These are phyloP conservation scores for Eruca vesicaria DNA, from an alignment of 441 rosid species.

Conservation along the genomic window DNA sequence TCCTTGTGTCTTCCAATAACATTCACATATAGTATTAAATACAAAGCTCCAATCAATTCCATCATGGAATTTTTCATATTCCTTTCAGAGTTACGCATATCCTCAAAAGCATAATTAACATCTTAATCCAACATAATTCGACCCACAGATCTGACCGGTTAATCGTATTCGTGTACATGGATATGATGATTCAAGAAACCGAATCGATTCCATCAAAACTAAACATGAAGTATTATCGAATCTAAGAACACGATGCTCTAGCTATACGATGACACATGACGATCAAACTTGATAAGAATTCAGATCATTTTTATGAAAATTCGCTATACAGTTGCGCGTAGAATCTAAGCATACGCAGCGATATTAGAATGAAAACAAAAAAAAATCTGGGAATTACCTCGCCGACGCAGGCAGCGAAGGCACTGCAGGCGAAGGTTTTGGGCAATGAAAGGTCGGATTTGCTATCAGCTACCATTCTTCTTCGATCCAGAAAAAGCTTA, in stretches of 20 bases:
- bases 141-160: constrained; percentile 18
- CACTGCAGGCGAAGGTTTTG: constrained; percentile 82
- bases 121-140: no score
- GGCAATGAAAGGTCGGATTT: constrained; percentile 83
- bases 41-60: neutral
- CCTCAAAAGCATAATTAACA: no score
- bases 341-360: neutral
- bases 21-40: no score
- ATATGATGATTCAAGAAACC: neutral
- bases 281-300: neutral
- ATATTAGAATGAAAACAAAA: neutral
- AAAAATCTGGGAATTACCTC: constrained; percentile 51
- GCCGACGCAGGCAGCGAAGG: constrained; percentile 92
- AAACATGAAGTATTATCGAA: neutral
- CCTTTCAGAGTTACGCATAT: no score
- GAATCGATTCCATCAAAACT: neutral
- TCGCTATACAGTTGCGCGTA: constrained; percentile 5
- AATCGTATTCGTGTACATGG: neutral
- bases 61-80: no score
- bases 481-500: neutral
- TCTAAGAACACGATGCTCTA: neutral
- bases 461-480: constrained; percentile 72
- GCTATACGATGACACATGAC: neutral
- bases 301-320: neutral
- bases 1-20: no score